phyloP scores from a whole-genome alignment of 2,329 filamentous ascomycete species.

The Pezicula neosporulosa region DNA sequence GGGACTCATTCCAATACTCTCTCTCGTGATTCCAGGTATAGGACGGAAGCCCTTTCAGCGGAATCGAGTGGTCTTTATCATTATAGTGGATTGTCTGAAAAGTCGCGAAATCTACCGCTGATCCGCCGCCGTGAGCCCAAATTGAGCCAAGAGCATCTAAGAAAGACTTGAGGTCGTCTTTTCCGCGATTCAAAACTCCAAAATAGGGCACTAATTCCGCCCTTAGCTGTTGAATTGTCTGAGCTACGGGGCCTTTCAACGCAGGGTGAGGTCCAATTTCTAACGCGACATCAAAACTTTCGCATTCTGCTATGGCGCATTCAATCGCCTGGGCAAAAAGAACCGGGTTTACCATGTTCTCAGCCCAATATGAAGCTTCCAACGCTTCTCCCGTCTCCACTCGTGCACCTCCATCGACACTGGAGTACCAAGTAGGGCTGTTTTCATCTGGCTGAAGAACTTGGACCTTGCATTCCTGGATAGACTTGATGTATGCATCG shows the following conservation, averaged over 20 bases:
- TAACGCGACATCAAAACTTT: conserved; percentile 7
- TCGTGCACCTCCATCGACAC: conserved; percentile 4
- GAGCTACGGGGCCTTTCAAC: conserved; percentile 13
- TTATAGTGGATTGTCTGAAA: conserved; percentile 5
- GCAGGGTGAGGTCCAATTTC: conserved; percentile 22
- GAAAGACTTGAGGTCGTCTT: conserved; percentile 4
- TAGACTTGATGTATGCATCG: conserved; percentile 9
- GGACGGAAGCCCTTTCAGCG: conserved; percentile 2
- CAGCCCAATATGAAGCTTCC: conserved; percentile 16
- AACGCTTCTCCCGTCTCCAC: conserved; percentile 2
- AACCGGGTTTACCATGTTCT: conserved; percentile 39
- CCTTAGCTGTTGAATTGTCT: conserved; percentile 11
- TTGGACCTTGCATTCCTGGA: conserved; percentile 9
- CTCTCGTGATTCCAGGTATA: conserved; percentile 7
- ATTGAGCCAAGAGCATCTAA: conserved; percentile 10
- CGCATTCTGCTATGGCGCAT: conserved; percentile 2
- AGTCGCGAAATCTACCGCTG: conserved; percentile 17
- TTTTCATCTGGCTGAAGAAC: conserved; percentile 13
- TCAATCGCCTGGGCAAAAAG: conserved; percentile 36
- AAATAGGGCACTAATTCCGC: conserved; percentile 7
- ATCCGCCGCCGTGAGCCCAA: conserved; percentile 12
- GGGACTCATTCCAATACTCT: conserved; percentile 12
- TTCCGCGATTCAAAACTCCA: conserved; percentile 8
- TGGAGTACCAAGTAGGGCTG: conserved; percentile 35
- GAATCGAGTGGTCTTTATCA: background rate